These are phyloP conservation scores for Alloteropsis semialata DNA, from an alignment of 176 grass and related monocot species.

Conservation along the genomic window DNA sequence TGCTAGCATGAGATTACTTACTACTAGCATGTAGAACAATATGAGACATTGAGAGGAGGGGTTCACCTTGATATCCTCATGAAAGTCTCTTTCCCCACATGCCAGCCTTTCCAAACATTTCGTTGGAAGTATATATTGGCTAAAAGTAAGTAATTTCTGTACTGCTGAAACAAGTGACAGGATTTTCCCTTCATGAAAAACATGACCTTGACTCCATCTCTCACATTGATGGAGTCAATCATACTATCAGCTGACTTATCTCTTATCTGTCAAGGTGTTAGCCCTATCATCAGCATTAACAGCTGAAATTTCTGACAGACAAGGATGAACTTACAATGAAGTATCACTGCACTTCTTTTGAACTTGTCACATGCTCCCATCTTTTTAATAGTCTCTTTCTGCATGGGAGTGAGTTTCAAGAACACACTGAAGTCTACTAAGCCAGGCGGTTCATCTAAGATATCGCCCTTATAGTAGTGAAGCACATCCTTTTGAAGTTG, in stretches of 20 bases:
- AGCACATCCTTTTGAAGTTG: constrained; percentile 65
- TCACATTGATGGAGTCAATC: constrained; percentile 44
- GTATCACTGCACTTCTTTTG: constrained; percentile 58
- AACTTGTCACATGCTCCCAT: constrained; percentile 63
- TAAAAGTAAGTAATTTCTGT: constrained; percentile 83
- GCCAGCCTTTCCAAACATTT: constrained; percentile 86
- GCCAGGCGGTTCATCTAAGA: constrained; percentile 86
- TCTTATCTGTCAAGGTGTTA: constrained; percentile 32
- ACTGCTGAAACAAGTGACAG: constrained; percentile 62
- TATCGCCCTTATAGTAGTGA: constrained; percentile 89
- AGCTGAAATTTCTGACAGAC: constrained; percentile 65
- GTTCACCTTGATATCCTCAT: constrained; percentile 81
- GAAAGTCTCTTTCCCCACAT: constrained; percentile 79
- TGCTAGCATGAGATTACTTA: too few relatives aligned
- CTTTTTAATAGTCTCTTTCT: constrained; percentile 55
- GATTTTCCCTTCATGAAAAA: constrained; percentile 78
- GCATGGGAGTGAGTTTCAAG: constrained; percentile 57
- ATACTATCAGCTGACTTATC: constrained; percentile 51
- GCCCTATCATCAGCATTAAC: constrained; percentile 52
- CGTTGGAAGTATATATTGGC: constrained; percentile 78
- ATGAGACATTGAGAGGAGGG: background rate
- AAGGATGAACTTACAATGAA: constrained; percentile 70
- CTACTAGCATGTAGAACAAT: background rate
- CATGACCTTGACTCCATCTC: constrained; percentile 74
- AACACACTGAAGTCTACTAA: constrained; percentile 75